phyloP scores from a whole-genome alignment of 2,329 filamentous ascomycete genomes.

The Apiospora saccharicola region DNA sequence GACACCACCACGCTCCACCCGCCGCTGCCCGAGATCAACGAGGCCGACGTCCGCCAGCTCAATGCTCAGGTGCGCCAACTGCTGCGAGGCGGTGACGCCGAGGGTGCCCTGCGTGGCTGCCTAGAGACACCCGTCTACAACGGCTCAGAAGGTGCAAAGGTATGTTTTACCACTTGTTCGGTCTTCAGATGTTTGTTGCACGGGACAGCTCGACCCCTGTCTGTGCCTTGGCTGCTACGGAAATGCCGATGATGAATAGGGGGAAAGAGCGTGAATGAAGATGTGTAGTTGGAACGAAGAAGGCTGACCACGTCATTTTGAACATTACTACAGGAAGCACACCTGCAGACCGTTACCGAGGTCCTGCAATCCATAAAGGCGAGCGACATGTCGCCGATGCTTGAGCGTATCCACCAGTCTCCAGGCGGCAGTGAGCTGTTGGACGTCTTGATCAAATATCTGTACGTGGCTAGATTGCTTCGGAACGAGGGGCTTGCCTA shows the following conservation, averaged over 20 bases:
- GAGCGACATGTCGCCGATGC: constrained; percentile 89
- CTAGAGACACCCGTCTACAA: constrained; percentile 86
- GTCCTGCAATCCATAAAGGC: constrained; percentile 96
- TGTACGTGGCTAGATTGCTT: constrained; percentile 63
- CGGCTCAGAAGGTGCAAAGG: constrained; percentile 62
- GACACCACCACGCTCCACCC: constrained; percentile 85
- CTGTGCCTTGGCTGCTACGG: not conserved
- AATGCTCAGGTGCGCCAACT: constrained; percentile 86
- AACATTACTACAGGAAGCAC: constrained; percentile 65
- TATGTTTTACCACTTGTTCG: constrained; percentile 32
- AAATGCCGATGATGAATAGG: not conserved
- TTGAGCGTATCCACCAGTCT: constrained; percentile 80
- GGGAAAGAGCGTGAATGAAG: not conserved
- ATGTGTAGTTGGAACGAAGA: not conserved
- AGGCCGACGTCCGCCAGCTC: constrained; percentile 79
- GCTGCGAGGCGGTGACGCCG: constrained; percentile 83
- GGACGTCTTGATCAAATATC: constrained; percentile 97
- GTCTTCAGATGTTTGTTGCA: not conserved
- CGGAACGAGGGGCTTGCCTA: not conserved
- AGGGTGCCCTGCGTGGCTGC: constrained; percentile 84
- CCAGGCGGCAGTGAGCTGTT: constrained; percentile 84
- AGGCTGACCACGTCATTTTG: constrained; percentile 46
- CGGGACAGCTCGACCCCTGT: not conserved
- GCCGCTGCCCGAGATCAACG: constrained; percentile 74
- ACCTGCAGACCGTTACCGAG: constrained; percentile 88